Percentiles rank a stretch among this genome's conserved stretches.
phyloP scores from a whole-genome alignment of 2,329 filamentous ascomycete genomes.

The Dothideomycetes sp. region DNA sequence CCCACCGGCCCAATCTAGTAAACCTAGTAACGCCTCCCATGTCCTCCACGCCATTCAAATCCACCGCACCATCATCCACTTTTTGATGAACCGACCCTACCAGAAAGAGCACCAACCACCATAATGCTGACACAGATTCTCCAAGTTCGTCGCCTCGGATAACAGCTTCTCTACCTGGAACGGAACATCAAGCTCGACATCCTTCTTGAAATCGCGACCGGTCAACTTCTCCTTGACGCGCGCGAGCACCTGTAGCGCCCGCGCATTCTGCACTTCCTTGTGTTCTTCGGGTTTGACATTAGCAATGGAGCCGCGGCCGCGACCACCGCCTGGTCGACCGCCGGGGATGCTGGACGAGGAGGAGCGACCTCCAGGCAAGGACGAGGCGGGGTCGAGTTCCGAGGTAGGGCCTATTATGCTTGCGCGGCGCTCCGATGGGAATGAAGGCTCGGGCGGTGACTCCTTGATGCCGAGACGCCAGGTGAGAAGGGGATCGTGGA shows the following conservation, averaged over 20 bases:
- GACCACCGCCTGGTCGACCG: neutral
- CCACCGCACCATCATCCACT: no score
- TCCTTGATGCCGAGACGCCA: conserved; percentile 70
- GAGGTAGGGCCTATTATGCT: conserved; percentile 49
- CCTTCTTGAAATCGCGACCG: conserved; percentile 78
- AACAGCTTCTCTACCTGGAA: conserved; percentile 92
- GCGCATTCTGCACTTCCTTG: conserved; percentile 79
- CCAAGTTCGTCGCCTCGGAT: conserved; percentile 87
- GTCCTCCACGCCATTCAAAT: no score
- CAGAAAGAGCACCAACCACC: conserved; percentile 99
- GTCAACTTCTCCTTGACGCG: conserved; percentile 94
- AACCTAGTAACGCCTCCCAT: no score
- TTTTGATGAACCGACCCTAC: no score
- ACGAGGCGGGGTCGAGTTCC: no score
- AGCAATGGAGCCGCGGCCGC: neutral
- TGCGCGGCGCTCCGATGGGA: conserved; percentile 49
- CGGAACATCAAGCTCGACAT: conserved; percentile 73
- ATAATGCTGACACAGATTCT: conserved; percentile 97
- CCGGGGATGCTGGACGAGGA: conserved; percentile 1
- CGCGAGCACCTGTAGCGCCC: conserved; percentile 81
- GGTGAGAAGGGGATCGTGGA: conserved; percentile 96
- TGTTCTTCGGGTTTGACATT: conserved; percentile 20
- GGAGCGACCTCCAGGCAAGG: conserved; percentile 15
- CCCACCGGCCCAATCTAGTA: no score
- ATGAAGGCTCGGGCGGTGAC: conserved; percentile 48